Conservation (phyloP, 2,329 filamentous ascomycete species). For the Talaromyces sp. region DNA sequence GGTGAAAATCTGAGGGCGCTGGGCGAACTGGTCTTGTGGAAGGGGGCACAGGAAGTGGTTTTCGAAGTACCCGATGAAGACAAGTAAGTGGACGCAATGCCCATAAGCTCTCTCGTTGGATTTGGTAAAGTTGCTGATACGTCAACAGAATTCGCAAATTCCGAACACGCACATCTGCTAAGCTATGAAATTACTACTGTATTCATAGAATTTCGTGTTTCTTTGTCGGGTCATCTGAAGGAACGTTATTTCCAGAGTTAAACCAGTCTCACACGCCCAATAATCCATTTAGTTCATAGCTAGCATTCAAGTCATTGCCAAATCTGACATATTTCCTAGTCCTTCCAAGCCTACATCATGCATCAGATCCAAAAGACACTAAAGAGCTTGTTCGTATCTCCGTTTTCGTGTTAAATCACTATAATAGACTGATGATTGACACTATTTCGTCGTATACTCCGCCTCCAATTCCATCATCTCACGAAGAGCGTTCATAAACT, state of each 20-base stretch:
- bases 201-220: too few species aligned
- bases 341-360: conserved; percentile 18
- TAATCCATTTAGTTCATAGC: not conserved
- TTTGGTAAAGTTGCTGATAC: not conserved
- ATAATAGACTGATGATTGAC: not conserved
- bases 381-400: conserved; percentile 13
- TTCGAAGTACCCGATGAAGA: conserved; percentile 22
- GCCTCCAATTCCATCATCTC: conserved; percentile 20
- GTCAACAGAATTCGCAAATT: not conserved
- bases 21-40: conserved; percentile 22
- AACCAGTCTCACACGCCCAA: not conserved
- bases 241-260: too few species aligned
- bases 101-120: not conserved
- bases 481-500: conserved; percentile 17
- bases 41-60: conserved; percentile 21
- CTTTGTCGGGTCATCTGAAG: not conserved
- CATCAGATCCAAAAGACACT: conserved; percentile 16
- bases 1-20: conserved; percentile 19
- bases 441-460: not conserved
- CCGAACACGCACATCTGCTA: not conserved
- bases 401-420: not conserved
- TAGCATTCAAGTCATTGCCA: conserved; percentile 4
- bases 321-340: conserved; percentile 16
- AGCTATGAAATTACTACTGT: too few species aligned
- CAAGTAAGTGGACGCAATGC: conserved; percentile 12